Percentiles rank a stretch among this genome's conserved stretches.
Evolutionary conservation across 306 rosid species (phyloP).

Genomic region (Lotus japonicus): DNA sequence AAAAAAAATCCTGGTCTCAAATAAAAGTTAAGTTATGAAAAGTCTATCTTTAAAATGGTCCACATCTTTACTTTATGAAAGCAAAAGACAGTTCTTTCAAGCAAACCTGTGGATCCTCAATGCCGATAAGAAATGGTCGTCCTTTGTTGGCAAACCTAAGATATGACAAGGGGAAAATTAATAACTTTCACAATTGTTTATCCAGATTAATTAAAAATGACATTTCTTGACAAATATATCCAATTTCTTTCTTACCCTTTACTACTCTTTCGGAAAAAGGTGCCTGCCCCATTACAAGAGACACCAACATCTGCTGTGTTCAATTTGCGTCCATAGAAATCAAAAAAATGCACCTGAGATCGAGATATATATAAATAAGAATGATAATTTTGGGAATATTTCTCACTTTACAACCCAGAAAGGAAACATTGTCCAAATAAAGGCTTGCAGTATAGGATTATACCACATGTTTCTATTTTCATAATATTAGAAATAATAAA

Average conservation of each 20-base stretch:
- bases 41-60: background rate
- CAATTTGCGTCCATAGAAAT: conserved; percentile 86
- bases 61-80: background rate
- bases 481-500: background rate
- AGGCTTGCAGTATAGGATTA: background rate
- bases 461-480: background rate
- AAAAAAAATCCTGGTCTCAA: background rate
- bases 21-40: background rate
- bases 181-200: background rate
- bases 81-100: conserved; percentile 8
- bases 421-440: background rate
- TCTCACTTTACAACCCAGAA: background rate
- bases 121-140: conserved; percentile 66
- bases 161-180: conserved; percentile 7
- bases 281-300: conserved; percentile 67
- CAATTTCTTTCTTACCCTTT: conserved; percentile 55
- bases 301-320: conserved; percentile 94
- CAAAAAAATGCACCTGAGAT: conserved; percentile 76
- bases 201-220: background rate
- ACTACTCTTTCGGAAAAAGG: conserved; percentile 62
- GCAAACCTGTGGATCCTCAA: conserved; percentile 96
- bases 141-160: conserved; percentile 50
- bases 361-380: background rate
- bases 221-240: conserved; percentile 1
- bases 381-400: background rate